phyloP scores from a whole-genome alignment of 805 yeast species.

The Monosporozyma aerobia region DNA sequence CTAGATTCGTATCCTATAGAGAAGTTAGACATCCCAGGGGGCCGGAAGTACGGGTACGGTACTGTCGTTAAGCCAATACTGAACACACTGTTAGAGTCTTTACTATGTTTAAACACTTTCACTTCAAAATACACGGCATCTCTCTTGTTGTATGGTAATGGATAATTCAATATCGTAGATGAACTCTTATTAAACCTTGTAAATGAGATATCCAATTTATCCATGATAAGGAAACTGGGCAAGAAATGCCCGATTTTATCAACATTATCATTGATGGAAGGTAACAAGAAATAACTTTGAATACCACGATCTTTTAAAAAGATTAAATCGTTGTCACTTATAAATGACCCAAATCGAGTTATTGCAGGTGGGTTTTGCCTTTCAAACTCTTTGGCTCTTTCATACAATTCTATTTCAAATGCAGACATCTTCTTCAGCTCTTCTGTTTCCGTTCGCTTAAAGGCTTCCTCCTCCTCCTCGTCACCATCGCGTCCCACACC shows the following conservation, averaged over 20 bases:
- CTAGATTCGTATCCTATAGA: constrained; percentile 67
- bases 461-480: constrained; percentile 20
- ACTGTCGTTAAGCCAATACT: constrained; percentile 60
- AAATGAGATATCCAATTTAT: constrained; percentile 27
- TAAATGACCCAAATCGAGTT: constrained; percentile 25
- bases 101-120: constrained; percentile 35
- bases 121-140: constrained; percentile 63
- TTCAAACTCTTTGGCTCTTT: constrained; percentile 26
- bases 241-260: constrained; percentile 26
- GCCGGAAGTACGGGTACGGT: constrained; percentile 66
- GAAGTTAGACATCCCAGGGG: constrained; percentile 65
- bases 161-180: constrained; percentile 30
- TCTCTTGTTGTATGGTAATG: constrained; percentile 40
- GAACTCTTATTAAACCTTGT: constrained; percentile 26
- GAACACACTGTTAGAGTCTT: constrained; percentile 38
- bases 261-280: constrained; percentile 29
- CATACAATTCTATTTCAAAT: constrained; percentile 26
- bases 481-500: constrained; percentile 25
- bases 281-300: constrained; percentile 28
- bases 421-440: constrained; percentile 25
- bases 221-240: constrained; percentile 29
- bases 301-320: constrained; percentile 30
- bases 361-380: constrained; percentile 24
- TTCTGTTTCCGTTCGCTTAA: constrained; percentile 17
- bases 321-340: constrained; percentile 19